Evolutionary conservation across 202 grass and related monocot species (phyloP), one percentile per base, ranked within the genome.

Genomic region (Digitaria exilis): DNA sequence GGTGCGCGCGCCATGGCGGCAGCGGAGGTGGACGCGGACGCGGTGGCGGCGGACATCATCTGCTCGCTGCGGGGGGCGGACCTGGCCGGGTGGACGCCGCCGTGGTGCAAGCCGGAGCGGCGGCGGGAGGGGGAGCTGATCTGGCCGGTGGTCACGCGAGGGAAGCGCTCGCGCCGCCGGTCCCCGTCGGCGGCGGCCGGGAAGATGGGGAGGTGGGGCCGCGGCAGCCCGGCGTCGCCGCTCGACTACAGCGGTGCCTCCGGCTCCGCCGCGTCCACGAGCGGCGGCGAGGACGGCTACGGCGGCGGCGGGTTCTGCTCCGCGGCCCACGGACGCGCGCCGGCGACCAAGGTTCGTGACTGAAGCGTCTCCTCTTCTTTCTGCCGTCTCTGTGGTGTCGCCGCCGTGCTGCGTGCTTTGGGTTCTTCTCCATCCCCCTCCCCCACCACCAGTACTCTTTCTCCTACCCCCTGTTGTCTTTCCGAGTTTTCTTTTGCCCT

Each of bases 221-320:
- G 87, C 7, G 81, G 57, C 41, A 92, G 90, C 87, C 90, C 90
- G 41, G 56, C 76, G 3, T 92, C 90, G 25, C 90, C 90, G 22
- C 75, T 92, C 0, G 86, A 92, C 79, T 89, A 84, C 71, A 89
- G 87, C 80, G 87, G 86, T 63, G 86, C 83, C 34, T 91, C 85
- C 21, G 50, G 72, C 19, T 76, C 82, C 44, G 44, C 84, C 6
- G 90, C 86, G 16, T 92, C 90, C 69, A 92, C 87, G 46, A 92
- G 90, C 87, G 86, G 90, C 75, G 86, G 86, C 17, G 83, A 86
- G 45, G 86, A 88, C 55, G 83, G 80, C 44, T 21, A 10, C 55
- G 21, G 6, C 32, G 72, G n/a, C 44, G 54, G 22, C 55, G 52
- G 21, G 1, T 79, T 80, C 73, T 78, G 54, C 74, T 89, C 80